A percentile compares a stretch with the other conserved stretches of the same genome.
Evolutionary conservation across 495 filamentous ascomycete genomes (phyloP).

Genomic region (Aspergillus kassunensis): DNA sequence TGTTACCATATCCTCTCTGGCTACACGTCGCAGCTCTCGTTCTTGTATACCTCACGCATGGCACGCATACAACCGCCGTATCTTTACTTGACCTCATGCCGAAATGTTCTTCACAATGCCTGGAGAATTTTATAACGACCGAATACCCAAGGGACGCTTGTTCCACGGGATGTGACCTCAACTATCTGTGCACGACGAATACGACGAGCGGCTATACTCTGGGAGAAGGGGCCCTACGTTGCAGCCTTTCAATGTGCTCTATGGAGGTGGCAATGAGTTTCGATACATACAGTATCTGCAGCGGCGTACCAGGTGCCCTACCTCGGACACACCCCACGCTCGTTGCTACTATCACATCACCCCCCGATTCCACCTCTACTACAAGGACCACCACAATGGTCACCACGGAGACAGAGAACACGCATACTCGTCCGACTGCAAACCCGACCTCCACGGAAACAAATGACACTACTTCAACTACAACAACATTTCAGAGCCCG

Average conservation of each 20-base stretch:
- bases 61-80: slow-evolving; percentile 17
- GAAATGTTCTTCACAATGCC: slow-evolving; percentile 59
- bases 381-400: slow-evolving; percentile 7
- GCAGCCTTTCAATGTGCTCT: slow-evolving; percentile 48
- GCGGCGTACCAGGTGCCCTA: slow-evolving; percentile 46
- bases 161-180: slow-evolving; percentile 45
- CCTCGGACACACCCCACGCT: slow-evolving; percentile 58
- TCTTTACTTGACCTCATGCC: slow-evolving; percentile 47
- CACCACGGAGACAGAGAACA: slow-evolving; percentile 6
- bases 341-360: slow-evolving; percentile 51
- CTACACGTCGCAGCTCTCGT: slow-evolving; percentile 15
- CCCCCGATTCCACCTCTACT: slow-evolving; percentile 26
- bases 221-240: slow-evolving; percentile 64
- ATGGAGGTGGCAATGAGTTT: slow-evolving; percentile 19
- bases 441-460: slow-evolving; percentile 11
- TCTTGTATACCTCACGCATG: slow-evolving; percentile 17
- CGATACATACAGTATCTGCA: slow-evolving; percentile 57
- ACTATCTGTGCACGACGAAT: slow-evolving; percentile 58
- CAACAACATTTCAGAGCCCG: slow-evolving; percentile 14
- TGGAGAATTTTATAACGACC: slow-evolving; percentile 55
- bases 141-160: slow-evolving; percentile 53
- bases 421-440: slow-evolving; percentile 5
- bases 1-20: slow-evolving; percentile 16
- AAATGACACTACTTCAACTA: slow-evolving; percentile 4
- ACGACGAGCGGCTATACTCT: slow-evolving; percentile 63